Evolutionary conservation across 176 grass and related monocot genomes (phyloP), one percentile per base, ranked within the genome.

Genomic region (Tuctoria greenei): DNA sequence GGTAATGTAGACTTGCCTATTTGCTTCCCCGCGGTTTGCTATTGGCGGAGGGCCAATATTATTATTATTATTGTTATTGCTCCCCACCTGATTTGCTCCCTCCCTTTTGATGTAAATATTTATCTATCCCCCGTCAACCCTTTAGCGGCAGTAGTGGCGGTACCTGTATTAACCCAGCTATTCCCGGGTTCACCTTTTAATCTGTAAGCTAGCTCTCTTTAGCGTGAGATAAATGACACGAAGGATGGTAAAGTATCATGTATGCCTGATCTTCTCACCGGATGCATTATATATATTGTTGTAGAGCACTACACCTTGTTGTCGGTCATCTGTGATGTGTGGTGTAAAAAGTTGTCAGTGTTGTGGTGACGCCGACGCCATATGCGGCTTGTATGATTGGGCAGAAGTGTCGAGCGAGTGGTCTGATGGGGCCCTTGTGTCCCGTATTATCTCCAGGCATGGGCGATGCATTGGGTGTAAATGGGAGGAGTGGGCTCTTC

Each of bases 71-170:
- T 83, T 69, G 20, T 61, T 64, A 23, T 44, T 27, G 81, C 72
- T 49, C 7, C 26, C 20, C 18, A 13, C 57, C 74, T 64, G 74
- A 62, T 69, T 67, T 38, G 61, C 61, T 2, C 23, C 23, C 64
- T 34, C 12, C n/a, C 36, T 13, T 59, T 15, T 44, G 54, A 88
- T 91, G 85, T 91, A 91, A 74, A 91, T 91, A 88, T 84, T 13
- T 84, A 15, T 84, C 51, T 44, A 51, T 28, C 28, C 17, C 47
- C 34, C 50, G 8, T 7, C 10, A 21, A 41, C 46, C 52, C 27
- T 70, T n/a, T 64, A 81, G 59, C 42, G 66, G 67, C 62, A 71
- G 41, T 11, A 45, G 55, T 21, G 26, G 80, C 21, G n/a, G 49
- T 51, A 61, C 74, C 42, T 75, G 75, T 84, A 84, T 84, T 88